Conservation (phyloP, 345 rosid species). For the Eucalyptus fibrosa region DNA sequence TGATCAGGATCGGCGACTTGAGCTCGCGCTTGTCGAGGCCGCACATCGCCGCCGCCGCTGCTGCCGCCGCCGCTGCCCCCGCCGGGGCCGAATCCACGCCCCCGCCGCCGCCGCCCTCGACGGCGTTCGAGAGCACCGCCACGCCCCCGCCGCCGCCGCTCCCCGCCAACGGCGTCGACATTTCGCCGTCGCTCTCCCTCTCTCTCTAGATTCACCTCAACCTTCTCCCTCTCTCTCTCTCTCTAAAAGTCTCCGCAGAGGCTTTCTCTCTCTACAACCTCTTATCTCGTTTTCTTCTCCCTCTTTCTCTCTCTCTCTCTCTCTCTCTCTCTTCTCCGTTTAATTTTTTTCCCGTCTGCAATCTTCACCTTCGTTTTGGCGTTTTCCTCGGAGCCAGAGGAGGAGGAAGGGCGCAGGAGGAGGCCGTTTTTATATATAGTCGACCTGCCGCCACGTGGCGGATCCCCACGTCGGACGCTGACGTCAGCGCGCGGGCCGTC, state of each 20-base stretch:
- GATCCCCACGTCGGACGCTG: conserved; percentile 41
- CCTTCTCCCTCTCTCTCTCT: background rate
- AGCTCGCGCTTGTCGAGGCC: conserved; percentile 13
- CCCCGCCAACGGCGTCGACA: conserved; percentile 78
- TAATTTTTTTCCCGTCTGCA: background rate
- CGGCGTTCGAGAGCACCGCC: conserved; percentile 14
- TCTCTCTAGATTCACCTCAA: background rate
- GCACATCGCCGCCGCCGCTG: background rate
- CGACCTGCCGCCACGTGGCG: conserved; percentile 36
- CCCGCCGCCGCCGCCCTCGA: background rate
- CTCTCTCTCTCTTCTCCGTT: background rate
- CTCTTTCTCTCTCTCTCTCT: background rate
- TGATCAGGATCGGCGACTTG: conserved; percentile 69
- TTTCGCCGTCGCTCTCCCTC: background rate
- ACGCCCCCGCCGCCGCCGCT: conserved; percentile 25
- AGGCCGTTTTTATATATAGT: background rate
- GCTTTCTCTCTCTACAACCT: background rate
- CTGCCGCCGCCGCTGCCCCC: conserved; percentile 3
- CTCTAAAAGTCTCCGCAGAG: background rate
- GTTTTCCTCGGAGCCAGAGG: background rate
- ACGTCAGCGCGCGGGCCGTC: conserved; percentile 1
- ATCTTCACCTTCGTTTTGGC: background rate
- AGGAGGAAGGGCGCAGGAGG: background rate
- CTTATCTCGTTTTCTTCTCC: background rate
- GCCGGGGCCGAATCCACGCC: background rate